Evolutionary conservation across 2,329 filamentous ascomycete genomes (phyloP).

Genomic region (Ceratocystis lukuohia): DNA sequence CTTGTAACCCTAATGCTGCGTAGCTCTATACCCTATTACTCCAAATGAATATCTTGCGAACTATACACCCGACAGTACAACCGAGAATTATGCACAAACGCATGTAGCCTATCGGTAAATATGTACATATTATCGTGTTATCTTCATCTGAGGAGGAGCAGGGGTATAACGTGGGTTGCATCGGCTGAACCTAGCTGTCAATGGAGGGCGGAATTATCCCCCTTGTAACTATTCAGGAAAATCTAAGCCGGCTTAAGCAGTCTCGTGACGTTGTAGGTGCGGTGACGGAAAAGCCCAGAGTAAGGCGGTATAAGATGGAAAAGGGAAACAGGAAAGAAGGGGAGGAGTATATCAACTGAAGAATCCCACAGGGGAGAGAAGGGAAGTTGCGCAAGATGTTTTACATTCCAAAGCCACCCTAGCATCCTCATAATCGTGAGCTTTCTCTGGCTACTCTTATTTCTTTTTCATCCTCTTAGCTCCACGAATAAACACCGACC

Average conservation of each 20-base stretch:
- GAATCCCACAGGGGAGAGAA: background rate
- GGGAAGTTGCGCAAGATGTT: too few species aligned
- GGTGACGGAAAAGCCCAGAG: background rate
- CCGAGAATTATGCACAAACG: too few species aligned
- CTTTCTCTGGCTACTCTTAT: background rate
- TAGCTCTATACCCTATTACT: too few species aligned
- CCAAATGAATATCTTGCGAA: too few species aligned
- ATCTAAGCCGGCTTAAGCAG: background rate
- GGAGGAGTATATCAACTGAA: background rate
- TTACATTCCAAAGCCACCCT: too few species aligned
- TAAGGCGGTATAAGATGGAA: background rate
- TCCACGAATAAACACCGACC: background rate
- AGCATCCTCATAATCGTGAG: too few species aligned
- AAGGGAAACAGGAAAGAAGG: background rate
- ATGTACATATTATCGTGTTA: too few species aligned
- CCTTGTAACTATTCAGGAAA: background rate
- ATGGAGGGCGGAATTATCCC: background rate
- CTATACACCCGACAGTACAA: too few species aligned
- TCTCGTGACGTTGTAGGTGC: too few species aligned
- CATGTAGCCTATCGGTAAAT: too few species aligned
- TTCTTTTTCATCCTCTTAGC: background rate
- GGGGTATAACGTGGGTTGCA: conserved; percentile 1
- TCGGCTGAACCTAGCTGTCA: background rate
- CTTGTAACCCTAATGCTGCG: background rate
- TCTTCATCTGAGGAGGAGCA: too few species aligned